Conservation (phyloP, 164 flowering plant genomes). For the Piper betle region DNA sequence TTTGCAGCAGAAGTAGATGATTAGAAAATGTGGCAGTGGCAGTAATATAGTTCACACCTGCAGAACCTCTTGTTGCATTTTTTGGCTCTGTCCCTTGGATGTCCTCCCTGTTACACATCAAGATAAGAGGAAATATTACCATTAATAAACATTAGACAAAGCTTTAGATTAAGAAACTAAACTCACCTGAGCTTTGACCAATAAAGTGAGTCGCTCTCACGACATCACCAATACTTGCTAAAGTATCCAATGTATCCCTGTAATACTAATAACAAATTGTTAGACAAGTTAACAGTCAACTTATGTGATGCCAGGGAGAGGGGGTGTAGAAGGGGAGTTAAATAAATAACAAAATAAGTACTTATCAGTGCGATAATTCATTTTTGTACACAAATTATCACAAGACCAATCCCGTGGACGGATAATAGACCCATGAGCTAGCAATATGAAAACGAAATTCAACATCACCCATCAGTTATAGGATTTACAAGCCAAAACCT, state of each 20-base stretch:
- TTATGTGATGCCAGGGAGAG: not conserved
- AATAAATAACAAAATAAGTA: no score
- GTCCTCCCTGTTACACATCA: slow-evolving; percentile 27
- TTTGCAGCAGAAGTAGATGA: slow-evolving; percentile 26
- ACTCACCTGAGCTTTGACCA: slow-evolving; percentile 92
- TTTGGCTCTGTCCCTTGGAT: slow-evolving; percentile 35
- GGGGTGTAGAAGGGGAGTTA: not conserved
- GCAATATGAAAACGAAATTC: no score
- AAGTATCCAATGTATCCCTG: slow-evolving; percentile 79
- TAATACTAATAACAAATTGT: not conserved
- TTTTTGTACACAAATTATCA: no score
- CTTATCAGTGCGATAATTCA: no score
- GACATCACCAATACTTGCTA: slow-evolving; percentile 42
- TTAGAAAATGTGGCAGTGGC: not conserved
- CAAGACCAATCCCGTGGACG: no score
- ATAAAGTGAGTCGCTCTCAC: slow-evolving; percentile 88
- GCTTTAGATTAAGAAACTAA: not conserved
- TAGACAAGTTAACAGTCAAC: no score
- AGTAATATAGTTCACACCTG: slow-evolving; percentile 32
- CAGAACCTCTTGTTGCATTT: slow-evolving; percentile 82
- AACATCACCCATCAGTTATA: no score
- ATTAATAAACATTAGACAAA: not conserved
- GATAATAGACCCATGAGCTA: no score
- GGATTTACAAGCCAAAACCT: no score
- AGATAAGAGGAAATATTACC: not conserved